phyloP scores from a whole-genome alignment of 2,329 filamentous ascomycete genomes.

The Diaporthe aspalathi region DNA sequence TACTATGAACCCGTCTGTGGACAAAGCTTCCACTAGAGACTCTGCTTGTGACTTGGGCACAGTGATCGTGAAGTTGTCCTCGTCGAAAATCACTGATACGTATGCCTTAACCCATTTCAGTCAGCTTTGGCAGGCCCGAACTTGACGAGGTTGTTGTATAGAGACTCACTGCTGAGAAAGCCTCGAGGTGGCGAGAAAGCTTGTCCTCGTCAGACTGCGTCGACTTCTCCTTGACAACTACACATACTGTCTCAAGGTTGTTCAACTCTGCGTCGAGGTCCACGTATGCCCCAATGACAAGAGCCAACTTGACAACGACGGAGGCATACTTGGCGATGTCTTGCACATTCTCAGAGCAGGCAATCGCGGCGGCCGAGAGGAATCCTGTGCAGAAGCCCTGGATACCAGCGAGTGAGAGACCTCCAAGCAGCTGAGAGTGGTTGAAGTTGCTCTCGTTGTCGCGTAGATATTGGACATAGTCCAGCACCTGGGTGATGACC shows the following conservation, averaged over 20 bases:
- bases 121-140: background rate
- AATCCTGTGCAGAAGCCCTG: constrained; percentile 36
- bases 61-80: background rate
- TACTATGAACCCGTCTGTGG: background rate
- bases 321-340: constrained; percentile 49
- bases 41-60: constrained; percentile 40
- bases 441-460: background rate
- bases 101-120: background rate
- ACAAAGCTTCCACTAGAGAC: constrained; percentile 32
- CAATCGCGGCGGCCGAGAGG: constrained; percentile 21
- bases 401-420: background rate
- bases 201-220: background rate
- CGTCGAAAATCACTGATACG: constrained; percentile 23
- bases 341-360: constrained; percentile 1
- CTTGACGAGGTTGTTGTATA: background rate
- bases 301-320: constrained; percentile 31
- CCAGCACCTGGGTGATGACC: constrained; percentile 7
- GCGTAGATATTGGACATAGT: background rate
- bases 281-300: constrained; percentile 22
- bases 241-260: background rate
- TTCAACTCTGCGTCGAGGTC: constrained; percentile 19
- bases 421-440: background rate
- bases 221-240: background rate
- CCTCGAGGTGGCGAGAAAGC: background rate
- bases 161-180: constrained; percentile 7